Evolutionary conservation across 2,329 filamentous ascomycete species (phyloP).

Genomic region (Nothophaeocryptopus gaeumannii): DNA sequence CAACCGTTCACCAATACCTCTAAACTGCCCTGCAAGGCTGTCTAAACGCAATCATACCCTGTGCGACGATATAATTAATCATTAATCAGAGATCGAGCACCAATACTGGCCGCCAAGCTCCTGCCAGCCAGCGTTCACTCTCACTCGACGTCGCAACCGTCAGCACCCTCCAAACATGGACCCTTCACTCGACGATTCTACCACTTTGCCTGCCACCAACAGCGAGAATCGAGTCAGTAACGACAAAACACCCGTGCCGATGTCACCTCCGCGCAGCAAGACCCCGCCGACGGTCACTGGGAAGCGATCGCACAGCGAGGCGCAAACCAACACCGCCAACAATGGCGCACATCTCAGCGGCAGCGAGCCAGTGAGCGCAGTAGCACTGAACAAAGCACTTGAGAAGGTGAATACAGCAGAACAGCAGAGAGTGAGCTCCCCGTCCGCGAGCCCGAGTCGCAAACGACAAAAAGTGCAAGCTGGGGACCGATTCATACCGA

Average conservation of each 20-base stretch:
- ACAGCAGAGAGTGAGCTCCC: constrained; percentile 57
- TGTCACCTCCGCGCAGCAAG: constrained; percentile 58
- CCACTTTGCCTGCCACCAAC: constrained; percentile 17
- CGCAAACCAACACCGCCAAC: constrained; percentile 20
- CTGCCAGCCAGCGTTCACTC: background rate
- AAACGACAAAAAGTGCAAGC: constrained; percentile 65
- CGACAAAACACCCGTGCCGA: constrained; percentile 44
- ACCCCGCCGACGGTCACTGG: constrained; percentile 57
- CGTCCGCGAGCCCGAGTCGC: constrained; percentile 63
- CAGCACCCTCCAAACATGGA: constrained; percentile 13
- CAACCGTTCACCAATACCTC: constrained; percentile 1
- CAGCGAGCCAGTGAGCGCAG: constrained; percentile 58
- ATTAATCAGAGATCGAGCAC: background rate
- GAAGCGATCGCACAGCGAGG: constrained; percentile 40
- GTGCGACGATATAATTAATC: background rate
- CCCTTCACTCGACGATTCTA: constrained; percentile 7
- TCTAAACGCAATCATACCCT: constrained; percentile 1
- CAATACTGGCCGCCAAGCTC: background rate
- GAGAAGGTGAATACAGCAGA: constrained; percentile 61
- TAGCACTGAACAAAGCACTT: constrained; percentile 59
- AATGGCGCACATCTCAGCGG: constrained; percentile 32
- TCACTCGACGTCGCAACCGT: background rate
- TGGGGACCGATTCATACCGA: constrained; percentile 81
- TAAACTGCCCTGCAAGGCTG: constrained; percentile 3
- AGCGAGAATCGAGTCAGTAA: constrained; percentile 32